Evolutionary conservation across 345 rosid genomes (phyloP), one percentile per base, ranked within the genome.

Genomic region (Eutrema heterophyllum): DNA sequence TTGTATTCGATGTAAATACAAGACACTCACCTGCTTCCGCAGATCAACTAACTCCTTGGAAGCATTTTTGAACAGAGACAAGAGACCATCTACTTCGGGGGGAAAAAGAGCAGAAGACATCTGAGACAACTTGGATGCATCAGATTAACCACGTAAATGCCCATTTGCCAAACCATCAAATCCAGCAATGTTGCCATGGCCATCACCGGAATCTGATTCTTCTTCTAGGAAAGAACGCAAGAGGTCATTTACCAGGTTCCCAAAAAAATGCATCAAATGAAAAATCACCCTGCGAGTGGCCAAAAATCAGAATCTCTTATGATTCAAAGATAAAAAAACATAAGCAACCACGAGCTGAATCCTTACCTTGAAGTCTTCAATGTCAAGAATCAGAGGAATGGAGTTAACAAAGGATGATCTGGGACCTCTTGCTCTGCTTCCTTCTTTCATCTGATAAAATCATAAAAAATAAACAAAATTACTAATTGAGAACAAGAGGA

Each of bases 231-330:
- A 95, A 46, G 93, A 84, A 36, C 98, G 98, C 21, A 95, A 88
- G 15, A 84, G 87, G 60, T 86, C 86, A 45, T 88, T 92, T 26
- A 95, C 99, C 76, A 95, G 76, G 84, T 86, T 89, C 67, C 98
- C 99, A n/a, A 41, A 95, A 95, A 49, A 90, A 81, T 49, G 97
- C 94, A 84, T 95, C 99, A 61, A 95, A 95, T 0, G 96, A 95
- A 81, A 95, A 95, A 53, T 95, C 98, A 41, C 99, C 99, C 99
- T 95, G 72, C 71, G 21, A 68, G 55, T 65, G 50, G 55, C 33
- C 46, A 68, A 50, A 53, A 9, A 49, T 26, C 48, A 62, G 7
- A 54, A 49, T 13, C 57, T 12, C 13, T 21, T 11, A 72, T 61
- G 13, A 61, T 10, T 57, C n/a, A 46, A 52, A 68, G n/a, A 21